Conservation (phyloP, 2,329 filamentous ascomycete genomes). For the Arthrobotrys entomopaga region DNA sequence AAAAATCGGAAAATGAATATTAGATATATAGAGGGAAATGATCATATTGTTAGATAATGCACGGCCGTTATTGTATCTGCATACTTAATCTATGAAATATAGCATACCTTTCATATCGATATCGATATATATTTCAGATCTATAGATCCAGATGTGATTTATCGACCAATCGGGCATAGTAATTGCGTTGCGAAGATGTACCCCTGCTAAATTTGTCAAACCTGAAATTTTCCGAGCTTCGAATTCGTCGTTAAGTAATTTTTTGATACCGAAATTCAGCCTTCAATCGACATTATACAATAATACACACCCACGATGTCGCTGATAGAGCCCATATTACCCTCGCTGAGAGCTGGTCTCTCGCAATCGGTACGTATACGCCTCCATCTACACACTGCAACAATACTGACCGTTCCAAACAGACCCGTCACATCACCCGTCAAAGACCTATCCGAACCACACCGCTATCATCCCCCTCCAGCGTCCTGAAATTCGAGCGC, state of each 20-base stretch:
- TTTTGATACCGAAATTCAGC: conserved; percentile 2
- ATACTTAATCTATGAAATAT: too few relatives aligned
- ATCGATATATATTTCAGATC: too few relatives aligned
- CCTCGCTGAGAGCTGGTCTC: conserved; percentile 51
- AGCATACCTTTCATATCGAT: too few relatives aligned
- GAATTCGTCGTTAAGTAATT: not conserved
- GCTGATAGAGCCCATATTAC: conserved; percentile 52
- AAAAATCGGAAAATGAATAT: too few relatives aligned
- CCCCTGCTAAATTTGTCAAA: conserved; percentile 25
- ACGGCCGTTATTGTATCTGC: too few relatives aligned
- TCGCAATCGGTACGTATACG: conserved; percentile 42
- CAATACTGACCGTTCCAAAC: not conserved
- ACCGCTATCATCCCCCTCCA: conserved; percentile 13
- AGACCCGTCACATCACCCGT: conserved; percentile 41
- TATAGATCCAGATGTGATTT: not conserved
- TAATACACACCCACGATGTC: conserved; percentile 29
- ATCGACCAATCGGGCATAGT: not conserved
- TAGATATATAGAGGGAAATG: too few relatives aligned
- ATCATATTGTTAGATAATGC: too few relatives aligned
- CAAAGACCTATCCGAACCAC: conserved; percentile 22
- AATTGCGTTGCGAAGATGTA: conserved; percentile 27
- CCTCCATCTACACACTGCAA: not conserved
- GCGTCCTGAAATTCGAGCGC: conserved; percentile 28
- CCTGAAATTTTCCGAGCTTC: conserved; percentile 45
- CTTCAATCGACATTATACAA: not conserved